These are phyloP conservation scores for Yamadazyma laniorum DNA, from an alignment of 805 yeast genomes.

Conservation along the genomic window DNA sequence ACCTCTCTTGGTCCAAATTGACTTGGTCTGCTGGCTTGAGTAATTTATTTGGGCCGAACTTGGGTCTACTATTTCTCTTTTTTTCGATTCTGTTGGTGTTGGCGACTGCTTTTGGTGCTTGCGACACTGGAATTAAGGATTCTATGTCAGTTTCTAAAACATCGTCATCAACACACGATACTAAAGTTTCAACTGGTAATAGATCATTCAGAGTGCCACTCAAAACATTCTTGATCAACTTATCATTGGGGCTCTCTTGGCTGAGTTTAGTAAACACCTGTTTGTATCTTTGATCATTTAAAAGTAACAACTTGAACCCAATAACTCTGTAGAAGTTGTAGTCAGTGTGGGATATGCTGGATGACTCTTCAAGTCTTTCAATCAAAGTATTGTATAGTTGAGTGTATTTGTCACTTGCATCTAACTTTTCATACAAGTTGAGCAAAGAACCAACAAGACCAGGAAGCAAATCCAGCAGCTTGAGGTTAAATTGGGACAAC, in stretches of 20 bases:
- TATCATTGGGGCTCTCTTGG: constrained; percentile 22
- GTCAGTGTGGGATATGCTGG: constrained; percentile 10
- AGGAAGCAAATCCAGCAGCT: constrained; percentile 35
- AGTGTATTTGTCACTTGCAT: constrained; percentile 31
- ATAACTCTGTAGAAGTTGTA: constrained; percentile 29
- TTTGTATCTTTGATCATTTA: constrained; percentile 15
- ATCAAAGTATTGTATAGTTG: constrained; percentile 18
- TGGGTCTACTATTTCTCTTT: constrained; percentile 26
- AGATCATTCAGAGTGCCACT: constrained; percentile 18
- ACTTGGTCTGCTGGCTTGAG: constrained; percentile 25
- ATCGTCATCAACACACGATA: constrained; percentile 21
- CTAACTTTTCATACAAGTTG: constrained; percentile 47
- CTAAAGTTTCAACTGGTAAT: constrained; percentile 23
- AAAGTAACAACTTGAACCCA: constrained; percentile 28
- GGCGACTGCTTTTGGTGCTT: neutral
- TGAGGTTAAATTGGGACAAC: constrained; percentile 16
- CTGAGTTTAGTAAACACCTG: constrained; percentile 22
- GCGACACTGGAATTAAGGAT: constrained; percentile 18
- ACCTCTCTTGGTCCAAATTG: constrained; percentile 62
- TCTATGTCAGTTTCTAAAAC: constrained; percentile 32
- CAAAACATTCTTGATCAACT: constrained; percentile 21
- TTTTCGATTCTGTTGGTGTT: constrained; percentile 19
- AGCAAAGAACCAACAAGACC: constrained; percentile 51
- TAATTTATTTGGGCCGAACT: constrained; percentile 28
- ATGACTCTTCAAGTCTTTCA: constrained; percentile 13